Evolutionary conservation across 768 basidiomycete genomes (phyloP), one percentile per base, ranked within the genome.

Genomic region (Sporobolomyces roseus): DNA sequence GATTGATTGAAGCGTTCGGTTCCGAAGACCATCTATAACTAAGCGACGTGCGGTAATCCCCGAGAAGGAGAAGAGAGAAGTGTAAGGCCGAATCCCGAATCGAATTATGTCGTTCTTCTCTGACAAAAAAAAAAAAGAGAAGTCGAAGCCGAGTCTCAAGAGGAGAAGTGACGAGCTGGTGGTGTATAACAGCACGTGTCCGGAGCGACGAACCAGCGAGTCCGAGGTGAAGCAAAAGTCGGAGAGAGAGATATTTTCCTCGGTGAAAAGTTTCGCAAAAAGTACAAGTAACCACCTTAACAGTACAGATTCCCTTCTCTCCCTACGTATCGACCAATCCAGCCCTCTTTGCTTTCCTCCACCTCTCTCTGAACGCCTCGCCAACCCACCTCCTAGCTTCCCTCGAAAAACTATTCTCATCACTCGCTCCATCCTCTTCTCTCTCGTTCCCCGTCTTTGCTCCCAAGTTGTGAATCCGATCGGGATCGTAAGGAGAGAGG

Each of bases 401-500:
- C 30, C 74, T 63, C 75, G 49, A 80, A 80, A 2, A 70, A 72
- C 9, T 73, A 77, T 62, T 78, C 69, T n/a, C 30, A 16, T 10
- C 25, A 32, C 12, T 52, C 13, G 10, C 13, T 32, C 52, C 32
- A 14, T 4, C 30, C 29, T 65, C 61, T 27, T 54, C 65, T 46
- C 27, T 33, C 17, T 54, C 61, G 23, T 48, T 61, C 29, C 41
- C 63, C 29, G 54, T 9, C 64, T 56, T 53, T 1, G 21, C 36
- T 23, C 17, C 17, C 38, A 17, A 41, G 38, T 41, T 41, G 43
- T 74, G 65, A 45, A 80, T 75, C 13, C 71, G 68, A 12, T 71
- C 58, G 0, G 79, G 78, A 46, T 77, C 72, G 48, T 79, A 75
- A 25, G 66, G 62, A 5, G 59, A 35, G 1, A 80, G 74, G 65